Conservation (phyloP, 2,329 filamentous ascomycete genomes). For the Fusarium drepaniforme region DNA sequence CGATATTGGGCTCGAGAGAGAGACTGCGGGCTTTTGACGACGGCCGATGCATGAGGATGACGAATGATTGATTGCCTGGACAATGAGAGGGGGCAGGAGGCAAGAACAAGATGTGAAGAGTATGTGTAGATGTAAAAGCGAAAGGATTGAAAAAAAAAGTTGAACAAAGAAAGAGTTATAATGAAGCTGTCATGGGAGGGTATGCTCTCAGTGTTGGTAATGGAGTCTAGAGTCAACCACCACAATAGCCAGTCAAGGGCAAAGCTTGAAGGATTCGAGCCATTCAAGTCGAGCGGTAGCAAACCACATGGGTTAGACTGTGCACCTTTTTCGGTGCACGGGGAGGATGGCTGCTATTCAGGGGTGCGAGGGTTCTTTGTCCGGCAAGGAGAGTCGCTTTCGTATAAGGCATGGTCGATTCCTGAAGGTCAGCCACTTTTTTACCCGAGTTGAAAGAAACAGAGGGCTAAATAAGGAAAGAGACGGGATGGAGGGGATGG, state of each 20-base stretch:
- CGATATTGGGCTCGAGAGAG: conserved; percentile 3
- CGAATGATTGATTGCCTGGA: background rate
- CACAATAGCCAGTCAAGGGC: background rate
- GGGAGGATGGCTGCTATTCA: background rate
- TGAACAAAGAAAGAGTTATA: conserved; percentile 22
- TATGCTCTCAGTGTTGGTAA: background rate
- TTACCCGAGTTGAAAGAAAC: background rate
- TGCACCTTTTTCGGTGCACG: background rate
- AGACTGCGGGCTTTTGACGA: conserved; percentile 14
- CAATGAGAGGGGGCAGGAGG: background rate
- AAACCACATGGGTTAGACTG: background rate
- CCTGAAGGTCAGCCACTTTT: background rate
- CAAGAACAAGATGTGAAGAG: conserved; percentile 22
- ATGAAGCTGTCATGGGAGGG: background rate
- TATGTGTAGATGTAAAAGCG: conserved; percentile 35
- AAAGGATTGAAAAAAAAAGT: background rate
- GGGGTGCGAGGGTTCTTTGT: conserved; percentile 21
- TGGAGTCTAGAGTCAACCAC: background rate
- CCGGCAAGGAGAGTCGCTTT: background rate
- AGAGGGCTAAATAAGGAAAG: conserved; percentile 17
- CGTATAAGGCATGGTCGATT: background rate
- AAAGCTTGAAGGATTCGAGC: conserved; percentile 6
- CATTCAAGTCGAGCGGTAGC: background rate
- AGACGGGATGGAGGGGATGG: background rate
- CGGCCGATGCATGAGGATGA: background rate